A percentile compares a stretch with the other conserved stretches of the same genome.
Conservation (phyloP, 2,329 filamentous ascomycete species). For the Fusarium sororula region DNA sequence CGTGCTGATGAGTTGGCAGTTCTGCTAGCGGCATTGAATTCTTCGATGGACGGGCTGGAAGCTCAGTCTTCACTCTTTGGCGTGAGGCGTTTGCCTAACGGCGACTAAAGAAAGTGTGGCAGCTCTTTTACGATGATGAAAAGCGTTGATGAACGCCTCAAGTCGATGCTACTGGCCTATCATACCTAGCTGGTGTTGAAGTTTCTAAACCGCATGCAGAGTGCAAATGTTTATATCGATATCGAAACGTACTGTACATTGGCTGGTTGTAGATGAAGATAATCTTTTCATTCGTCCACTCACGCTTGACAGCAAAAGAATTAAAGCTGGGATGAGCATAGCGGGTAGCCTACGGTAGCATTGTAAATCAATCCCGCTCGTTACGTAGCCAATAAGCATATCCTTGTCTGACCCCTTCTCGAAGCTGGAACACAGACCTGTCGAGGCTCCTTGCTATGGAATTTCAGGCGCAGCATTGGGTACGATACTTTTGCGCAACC, state of each 20-base stretch:
- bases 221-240: neutral
- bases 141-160: slow-evolving; percentile 7
- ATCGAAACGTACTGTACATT: neutral
- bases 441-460: slow-evolving; percentile 16
- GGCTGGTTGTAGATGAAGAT: neutral
- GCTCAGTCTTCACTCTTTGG: slow-evolving; percentile 11
- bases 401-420: slow-evolving; percentile 18
- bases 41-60: slow-evolving; percentile 29
- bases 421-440: slow-evolving; percentile 28
- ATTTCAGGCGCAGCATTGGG: slow-evolving; percentile 11
- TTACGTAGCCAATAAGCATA: slow-evolving; percentile 25
- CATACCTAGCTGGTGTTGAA: slow-evolving; percentile 1
- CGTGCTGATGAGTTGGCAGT: neutral
- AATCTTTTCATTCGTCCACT: slow-evolving; percentile 3
- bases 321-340: slow-evolving; percentile 20
- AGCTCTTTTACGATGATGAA: slow-evolving; percentile 6
- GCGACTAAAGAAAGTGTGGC: slow-evolving; percentile 16
- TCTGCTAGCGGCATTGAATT: slow-evolving; percentile 1
- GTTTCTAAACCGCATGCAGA: slow-evolving; percentile 13
- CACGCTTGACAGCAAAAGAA: neutral
- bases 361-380: slow-evolving; percentile 19
- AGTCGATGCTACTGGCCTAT: slow-evolving; percentile 18
- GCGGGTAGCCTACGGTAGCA: slow-evolving; percentile 18
- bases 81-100: slow-evolving; percentile 14
- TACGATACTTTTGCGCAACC: neutral